These are phyloP conservation scores for Eucalyptus curtisii DNA, from an alignment of 345 rosid genomes.

Conservation along the genomic window DNA sequence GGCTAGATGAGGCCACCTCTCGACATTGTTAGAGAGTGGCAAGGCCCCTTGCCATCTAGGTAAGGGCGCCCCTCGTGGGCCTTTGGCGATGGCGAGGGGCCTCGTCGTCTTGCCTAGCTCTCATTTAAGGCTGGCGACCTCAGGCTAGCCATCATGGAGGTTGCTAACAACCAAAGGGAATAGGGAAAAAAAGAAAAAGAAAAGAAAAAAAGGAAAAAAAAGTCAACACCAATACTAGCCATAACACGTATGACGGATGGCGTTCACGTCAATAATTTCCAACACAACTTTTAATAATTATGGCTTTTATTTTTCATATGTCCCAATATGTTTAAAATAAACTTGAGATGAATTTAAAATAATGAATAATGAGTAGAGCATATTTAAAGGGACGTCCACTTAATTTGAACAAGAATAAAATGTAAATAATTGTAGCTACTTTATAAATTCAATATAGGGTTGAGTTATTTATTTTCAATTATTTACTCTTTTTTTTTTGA, in stretches of 20 bases:
- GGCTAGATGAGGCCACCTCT: fast-evolving
- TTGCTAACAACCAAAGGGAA: neutral
- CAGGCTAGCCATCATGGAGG: too few species aligned
- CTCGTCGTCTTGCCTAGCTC: neutral
- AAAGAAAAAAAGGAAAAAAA: fast-evolving
- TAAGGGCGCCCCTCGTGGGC: fast-evolving
- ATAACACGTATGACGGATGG: fast-evolving
- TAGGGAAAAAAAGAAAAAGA: neutral
- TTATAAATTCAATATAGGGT: neutral
- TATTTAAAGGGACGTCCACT: neutral
- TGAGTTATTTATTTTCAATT: neutral
- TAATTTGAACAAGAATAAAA: neutral
- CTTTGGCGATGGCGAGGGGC: neutral
- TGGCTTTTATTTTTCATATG: neutral
- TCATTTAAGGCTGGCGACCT: too few species aligned
- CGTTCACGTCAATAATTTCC: fast-evolving
- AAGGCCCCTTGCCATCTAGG: neutral
- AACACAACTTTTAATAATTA: neutral
- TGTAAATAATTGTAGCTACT: neutral
- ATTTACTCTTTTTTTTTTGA: neutral
- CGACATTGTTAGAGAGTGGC: neutral
- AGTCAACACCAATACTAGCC: fast-evolving
- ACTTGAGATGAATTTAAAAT: neutral
- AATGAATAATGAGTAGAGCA: neutral
- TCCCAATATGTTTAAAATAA: neutral